phyloP scores from a whole-genome alignment of 805 yeast species.

The Wickerhamomyces alni region DNA sequence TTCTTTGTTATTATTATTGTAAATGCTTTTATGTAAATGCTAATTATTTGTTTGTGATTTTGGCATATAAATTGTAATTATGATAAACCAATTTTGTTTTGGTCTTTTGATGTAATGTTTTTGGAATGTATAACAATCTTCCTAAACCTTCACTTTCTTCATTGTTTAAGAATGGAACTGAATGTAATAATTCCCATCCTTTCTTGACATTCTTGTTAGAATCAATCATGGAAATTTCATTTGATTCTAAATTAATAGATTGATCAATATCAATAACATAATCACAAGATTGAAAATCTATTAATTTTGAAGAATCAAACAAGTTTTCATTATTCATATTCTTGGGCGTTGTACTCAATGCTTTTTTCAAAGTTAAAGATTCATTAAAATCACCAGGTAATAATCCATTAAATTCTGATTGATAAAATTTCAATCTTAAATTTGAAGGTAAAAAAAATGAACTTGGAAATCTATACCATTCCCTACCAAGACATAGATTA shows the following conservation, averaged over 20 bases:
- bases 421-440: constrained; percentile 59
- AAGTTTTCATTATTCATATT: constrained; percentile 73
- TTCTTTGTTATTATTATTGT: background rate
- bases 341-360: constrained; percentile 45
- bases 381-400: constrained; percentile 84
- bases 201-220: constrained; percentile 7
- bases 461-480: constrained; percentile 91
- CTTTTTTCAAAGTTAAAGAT: constrained; percentile 21
- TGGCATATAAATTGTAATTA: constrained; percentile 42
- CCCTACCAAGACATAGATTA: constrained; percentile 86
- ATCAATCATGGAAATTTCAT: constrained; percentile 28
- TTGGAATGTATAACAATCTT: constrained; percentile 48
- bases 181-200: constrained; percentile 44
- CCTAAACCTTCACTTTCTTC: constrained; percentile 43
- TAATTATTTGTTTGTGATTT: no score
- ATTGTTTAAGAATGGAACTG: constrained; percentile 45
- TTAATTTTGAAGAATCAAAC: constrained; percentile 55
- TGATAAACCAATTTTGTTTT: constrained; percentile 36
- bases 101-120: constrained; percentile 17
- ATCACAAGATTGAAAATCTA: constrained; percentile 49
- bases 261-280: constrained; percentile 61
- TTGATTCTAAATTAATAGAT: constrained; percentile 36
- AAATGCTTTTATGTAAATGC: background rate
- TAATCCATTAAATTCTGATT: constrained; percentile 78
- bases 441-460: constrained; percentile 73